Evolutionary conservation across 2,329 filamentous ascomycete species (phyloP).

Genomic region (Clonostachys chloroleuca): DNA sequence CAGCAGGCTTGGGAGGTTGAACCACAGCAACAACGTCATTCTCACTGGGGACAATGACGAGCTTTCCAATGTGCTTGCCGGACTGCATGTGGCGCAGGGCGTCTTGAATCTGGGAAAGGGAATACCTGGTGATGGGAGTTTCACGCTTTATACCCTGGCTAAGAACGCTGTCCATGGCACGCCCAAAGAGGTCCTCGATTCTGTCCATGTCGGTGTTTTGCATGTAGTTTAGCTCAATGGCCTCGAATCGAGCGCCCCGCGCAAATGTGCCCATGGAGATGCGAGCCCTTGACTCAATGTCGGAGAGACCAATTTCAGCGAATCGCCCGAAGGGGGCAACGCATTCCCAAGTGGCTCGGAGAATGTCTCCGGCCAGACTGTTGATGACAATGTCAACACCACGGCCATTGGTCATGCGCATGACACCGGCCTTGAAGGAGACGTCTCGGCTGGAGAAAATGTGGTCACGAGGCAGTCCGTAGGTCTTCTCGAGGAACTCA

Average conservation of each 20-base stretch:
- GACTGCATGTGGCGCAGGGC: slow-evolving; percentile 37
- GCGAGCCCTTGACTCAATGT: slow-evolving; percentile 22
- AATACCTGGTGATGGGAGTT: slow-evolving; percentile 12
- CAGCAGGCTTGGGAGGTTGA: too few species aligned
- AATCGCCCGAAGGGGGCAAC: slow-evolving; percentile 28
- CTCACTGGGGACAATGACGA: slow-evolving; percentile 21
- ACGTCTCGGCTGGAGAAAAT: slow-evolving; percentile 16
- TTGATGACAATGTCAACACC: slow-evolving; percentile 27
- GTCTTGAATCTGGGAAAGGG: slow-evolving; percentile 18
- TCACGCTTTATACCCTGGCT: not conserved
- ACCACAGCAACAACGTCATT: too few species aligned
- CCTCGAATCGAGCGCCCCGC: slow-evolving; percentile 2
- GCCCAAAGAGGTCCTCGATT: not conserved
- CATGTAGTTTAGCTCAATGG: slow-evolving; percentile 4
- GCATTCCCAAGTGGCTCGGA: slow-evolving; percentile 25
- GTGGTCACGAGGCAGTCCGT: slow-evolving; percentile 18
- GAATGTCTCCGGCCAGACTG: slow-evolving; percentile 15
- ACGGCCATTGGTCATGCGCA: slow-evolving; percentile 11
- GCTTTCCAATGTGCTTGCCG: slow-evolving; percentile 33
- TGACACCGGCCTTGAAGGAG: slow-evolving; percentile 18
- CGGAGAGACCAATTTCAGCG: slow-evolving; percentile 31
- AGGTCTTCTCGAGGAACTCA: slow-evolving; percentile 14
- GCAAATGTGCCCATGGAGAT: slow-evolving; percentile 27
- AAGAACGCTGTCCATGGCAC: slow-evolving; percentile 2
- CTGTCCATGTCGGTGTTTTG: not conserved